These are phyloP conservation scores for Castanea mollissima DNA, from an alignment of 306 rosid species.

Conservation along the genomic window DNA sequence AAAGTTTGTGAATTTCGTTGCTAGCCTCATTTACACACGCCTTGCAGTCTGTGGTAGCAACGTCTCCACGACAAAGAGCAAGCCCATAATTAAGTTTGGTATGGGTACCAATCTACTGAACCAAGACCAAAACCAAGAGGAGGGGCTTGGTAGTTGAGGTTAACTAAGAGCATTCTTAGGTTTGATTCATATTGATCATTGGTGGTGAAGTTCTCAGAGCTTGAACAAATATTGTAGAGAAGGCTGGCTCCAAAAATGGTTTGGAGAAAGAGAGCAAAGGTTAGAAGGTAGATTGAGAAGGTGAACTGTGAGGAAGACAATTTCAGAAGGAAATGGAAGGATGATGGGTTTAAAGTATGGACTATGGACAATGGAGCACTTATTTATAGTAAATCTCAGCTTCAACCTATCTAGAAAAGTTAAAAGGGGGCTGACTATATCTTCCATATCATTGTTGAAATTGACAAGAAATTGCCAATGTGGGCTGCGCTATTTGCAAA, in stretches of 20 bases:
- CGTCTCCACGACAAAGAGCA: not conserved
- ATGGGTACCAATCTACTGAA: not conserved
- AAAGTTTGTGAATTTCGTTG: not conserved
- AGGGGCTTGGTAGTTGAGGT: not conserved
- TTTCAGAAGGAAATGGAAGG: not conserved
- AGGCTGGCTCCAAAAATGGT: not conserved
- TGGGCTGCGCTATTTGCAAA: no score
- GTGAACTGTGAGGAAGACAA: not conserved
- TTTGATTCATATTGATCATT: constrained; percentile 2
- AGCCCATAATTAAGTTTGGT: not conserved
- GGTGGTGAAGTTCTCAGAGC: constrained; percentile 4
- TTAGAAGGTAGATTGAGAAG: not conserved
- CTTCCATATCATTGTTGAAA: no score
- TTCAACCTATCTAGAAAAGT: not conserved
- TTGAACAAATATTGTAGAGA: not conserved
- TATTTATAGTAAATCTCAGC: not conserved
- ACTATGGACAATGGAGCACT: not conserved
- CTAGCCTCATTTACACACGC: not conserved
- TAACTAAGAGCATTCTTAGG: not conserved
- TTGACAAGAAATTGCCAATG: no score
- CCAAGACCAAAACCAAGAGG: not conserved
- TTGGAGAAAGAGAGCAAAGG: not conserved
- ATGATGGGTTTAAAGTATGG: not conserved
- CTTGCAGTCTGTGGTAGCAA: not conserved
- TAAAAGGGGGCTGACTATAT: no score